phyloP scores from a whole-genome alignment of 805 yeast genomes.

The Lachancea sp. region DNA sequence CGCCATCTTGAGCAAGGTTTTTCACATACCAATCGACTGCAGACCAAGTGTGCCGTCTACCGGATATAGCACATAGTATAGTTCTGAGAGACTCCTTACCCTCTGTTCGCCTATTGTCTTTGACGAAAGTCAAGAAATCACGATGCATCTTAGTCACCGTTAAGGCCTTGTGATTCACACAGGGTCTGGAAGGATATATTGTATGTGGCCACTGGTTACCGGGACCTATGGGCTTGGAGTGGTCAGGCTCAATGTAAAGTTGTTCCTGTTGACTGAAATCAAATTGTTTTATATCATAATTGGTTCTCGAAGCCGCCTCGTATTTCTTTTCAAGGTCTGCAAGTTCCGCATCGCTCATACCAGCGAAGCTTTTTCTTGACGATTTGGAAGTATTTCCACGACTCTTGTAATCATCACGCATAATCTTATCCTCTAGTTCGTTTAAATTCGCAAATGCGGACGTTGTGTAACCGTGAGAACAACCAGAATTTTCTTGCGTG shows the following conservation, averaged over 20 bases:
- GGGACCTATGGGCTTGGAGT: conserved; percentile 8
- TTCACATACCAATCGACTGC: conserved; percentile 63
- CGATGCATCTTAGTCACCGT: conserved; percentile 20
- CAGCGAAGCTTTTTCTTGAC: conserved; percentile 27
- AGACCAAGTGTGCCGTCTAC: conserved; percentile 68
- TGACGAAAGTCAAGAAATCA: conserved; percentile 15
- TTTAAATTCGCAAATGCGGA: conserved; percentile 29
- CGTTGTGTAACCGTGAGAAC: conserved; percentile 27
- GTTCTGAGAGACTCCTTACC: conserved; percentile 32
- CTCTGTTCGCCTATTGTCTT: conserved; percentile 9
- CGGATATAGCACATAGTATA: conserved; percentile 55
- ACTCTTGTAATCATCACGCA: conserved; percentile 4
- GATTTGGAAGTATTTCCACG: conserved; percentile 1
- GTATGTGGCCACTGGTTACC: conserved; percentile 19
- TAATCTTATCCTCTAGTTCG: conserved; percentile 30
- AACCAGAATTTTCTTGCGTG: conserved; percentile 30
- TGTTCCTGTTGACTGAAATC: conserved; percentile 29
- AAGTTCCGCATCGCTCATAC: conserved; percentile 30
- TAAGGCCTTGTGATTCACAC: conserved; percentile 25
- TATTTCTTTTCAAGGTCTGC: conserved; percentile 26
- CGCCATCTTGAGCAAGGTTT: conserved; percentile 53
- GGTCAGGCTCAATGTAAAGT: conserved; percentile 13
- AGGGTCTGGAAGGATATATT: conserved; percentile 32
- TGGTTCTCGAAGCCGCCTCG: conserved; percentile 21
- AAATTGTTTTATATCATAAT: conserved; percentile 21